A percentile compares a stretch with the other conserved stretches of the same genome.
These are phyloP conservation scores for Aspergillus sp. DNA, from an alignment of 2,329 filamentous ascomycete genomes.

Conservation along the genomic window DNA sequence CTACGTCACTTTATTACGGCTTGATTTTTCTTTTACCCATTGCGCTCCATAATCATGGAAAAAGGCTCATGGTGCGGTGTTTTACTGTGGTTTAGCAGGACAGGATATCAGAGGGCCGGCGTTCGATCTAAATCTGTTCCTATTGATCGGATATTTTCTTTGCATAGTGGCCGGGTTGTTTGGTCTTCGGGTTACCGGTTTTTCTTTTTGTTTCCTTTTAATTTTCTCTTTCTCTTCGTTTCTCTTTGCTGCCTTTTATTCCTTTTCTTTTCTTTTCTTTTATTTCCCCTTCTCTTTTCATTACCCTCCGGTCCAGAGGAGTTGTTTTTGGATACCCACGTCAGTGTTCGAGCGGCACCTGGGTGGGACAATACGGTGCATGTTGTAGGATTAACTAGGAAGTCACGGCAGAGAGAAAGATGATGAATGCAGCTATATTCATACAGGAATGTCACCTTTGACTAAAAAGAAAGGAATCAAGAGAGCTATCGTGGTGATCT, in stretches of 20 bases:
- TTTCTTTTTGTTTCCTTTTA: conserved; percentile 11
- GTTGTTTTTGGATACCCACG: conserved; percentile 33
- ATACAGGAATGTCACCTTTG: conserved; percentile 23
- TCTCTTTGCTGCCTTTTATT: conserved; percentile 9
- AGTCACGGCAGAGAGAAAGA: conserved; percentile 25
- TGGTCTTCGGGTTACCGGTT: conserved; percentile 20
- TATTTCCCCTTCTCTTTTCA: conserved; percentile 10
- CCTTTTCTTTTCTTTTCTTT: conserved; percentile 3
- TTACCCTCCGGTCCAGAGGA: conserved; percentile 1
- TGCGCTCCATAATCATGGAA: conserved; percentile 24
- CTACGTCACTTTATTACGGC: conserved; percentile 19
- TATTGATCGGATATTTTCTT: conserved; percentile 22
- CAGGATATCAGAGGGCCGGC: conserved; percentile 32
- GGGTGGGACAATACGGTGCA: conserved; percentile 25
- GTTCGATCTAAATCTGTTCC: conserved; percentile 29
- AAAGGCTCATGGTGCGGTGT: conserved; percentile 40
- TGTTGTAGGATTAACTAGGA: conserved; percentile 38
- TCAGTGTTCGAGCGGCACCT: conserved; percentile 26
- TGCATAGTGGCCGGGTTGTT: conserved; percentile 25
- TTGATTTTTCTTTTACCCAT: conserved; percentile 11
- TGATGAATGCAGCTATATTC: conserved; percentile 27
- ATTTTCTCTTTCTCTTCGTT: neutral
- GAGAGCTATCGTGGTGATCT: neutral
- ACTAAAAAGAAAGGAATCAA: neutral
- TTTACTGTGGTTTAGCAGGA: conserved; percentile 36